Percentiles rank a stretch among this genome's conserved stretches.
Conservation (phyloP, 2,329 filamentous ascomycete genomes). For the Pseudogymnoascus verrucosus region DNA sequence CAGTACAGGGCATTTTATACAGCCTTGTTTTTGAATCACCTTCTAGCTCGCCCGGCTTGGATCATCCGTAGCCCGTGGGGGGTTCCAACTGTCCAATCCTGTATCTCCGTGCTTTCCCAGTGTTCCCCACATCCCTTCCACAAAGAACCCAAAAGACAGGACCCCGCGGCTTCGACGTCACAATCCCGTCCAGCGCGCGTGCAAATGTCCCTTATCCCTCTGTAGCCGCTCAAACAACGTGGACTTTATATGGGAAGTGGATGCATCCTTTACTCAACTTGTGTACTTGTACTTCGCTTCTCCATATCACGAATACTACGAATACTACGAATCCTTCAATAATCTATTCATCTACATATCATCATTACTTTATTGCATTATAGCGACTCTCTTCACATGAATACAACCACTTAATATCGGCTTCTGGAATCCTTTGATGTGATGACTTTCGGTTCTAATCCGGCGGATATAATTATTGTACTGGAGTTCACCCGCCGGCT, state of each 20-base stretch:
- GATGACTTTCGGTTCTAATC: constrained; percentile 26
- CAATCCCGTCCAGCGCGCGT: not conserved
- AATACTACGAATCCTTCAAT: not conserved
- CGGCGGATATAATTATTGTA: constrained; percentile 44
- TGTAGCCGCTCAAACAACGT: constrained; percentile 5
- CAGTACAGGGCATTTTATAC: not conserved
- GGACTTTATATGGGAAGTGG: constrained; percentile 8
- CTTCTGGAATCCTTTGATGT: constrained; percentile 8
- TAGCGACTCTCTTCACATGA: not conserved
- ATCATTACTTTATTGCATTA: not conserved
- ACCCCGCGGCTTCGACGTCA: constrained; percentile 5
- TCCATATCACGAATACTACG: not conserved
- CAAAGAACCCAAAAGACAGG: not conserved
- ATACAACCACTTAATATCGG: constrained; percentile 3
- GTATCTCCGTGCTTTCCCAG: not conserved
- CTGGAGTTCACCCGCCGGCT: constrained; percentile 48
- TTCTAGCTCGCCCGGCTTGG: not conserved
- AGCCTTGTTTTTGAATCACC: not conserved
- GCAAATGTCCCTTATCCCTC: not conserved
- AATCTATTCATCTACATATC: not conserved
- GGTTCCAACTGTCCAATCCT: not conserved
- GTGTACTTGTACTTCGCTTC: constrained; percentile 3
- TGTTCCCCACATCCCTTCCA: not conserved
- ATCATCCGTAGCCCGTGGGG: not conserved
- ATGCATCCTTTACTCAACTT: not conserved